These are phyloP conservation scores for Talaromyces wortmannii DNA, from an alignment of 495 filamentous ascomycete species.

Conservation along the genomic window DNA sequence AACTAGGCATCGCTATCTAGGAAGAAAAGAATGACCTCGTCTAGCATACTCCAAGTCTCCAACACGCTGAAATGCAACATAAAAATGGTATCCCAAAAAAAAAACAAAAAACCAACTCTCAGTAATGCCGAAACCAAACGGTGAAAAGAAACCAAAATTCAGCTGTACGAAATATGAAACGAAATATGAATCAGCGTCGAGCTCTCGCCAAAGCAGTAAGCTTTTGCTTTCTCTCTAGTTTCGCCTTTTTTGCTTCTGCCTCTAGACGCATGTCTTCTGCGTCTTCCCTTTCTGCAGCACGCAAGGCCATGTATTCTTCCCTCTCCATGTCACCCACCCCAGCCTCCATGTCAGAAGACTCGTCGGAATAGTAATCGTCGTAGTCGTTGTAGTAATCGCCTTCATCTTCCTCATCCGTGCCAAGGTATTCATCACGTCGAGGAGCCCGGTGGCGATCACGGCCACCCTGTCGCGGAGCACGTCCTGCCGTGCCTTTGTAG, in stretches of 20 bases:
- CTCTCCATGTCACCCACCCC: slow-evolving; percentile 50
- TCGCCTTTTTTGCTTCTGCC: slow-evolving; percentile 45
- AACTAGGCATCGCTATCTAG: background rate
- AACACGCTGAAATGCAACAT: slow-evolving; percentile 5
- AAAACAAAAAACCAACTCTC: background rate
- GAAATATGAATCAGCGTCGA: slow-evolving; percentile 13
- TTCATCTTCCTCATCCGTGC: slow-evolving; percentile 41
- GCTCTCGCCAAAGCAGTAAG: slow-evolving; percentile 38
- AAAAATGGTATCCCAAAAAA: background rate
- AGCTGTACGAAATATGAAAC: slow-evolving; percentile 8
- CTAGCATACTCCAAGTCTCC: background rate
- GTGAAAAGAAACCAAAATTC: background rate
- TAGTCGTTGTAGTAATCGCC: slow-evolving; percentile 38
- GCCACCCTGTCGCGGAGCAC: slow-evolving; percentile 19
- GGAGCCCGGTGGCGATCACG: slow-evolving; percentile 16
- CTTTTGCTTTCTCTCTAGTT: slow-evolving; percentile 48
- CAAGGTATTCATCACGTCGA: slow-evolving; percentile 39
- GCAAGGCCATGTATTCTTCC: slow-evolving; percentile 48
- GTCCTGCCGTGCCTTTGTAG: slow-evolving; percentile 52
- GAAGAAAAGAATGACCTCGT: background rate
- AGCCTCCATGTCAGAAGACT: slow-evolving; percentile 61
- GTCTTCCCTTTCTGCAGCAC: slow-evolving; percentile 49
- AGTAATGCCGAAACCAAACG: background rate
- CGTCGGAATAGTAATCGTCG: slow-evolving; percentile 49
- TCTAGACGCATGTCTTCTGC: slow-evolving; percentile 49